A percentile compares a stretch with the other conserved stretches of the same genome.
These are phyloP conservation scores for Zalerion maritima DNA, from an alignment of 495 filamentous ascomycete species.

Conservation along the genomic window DNA sequence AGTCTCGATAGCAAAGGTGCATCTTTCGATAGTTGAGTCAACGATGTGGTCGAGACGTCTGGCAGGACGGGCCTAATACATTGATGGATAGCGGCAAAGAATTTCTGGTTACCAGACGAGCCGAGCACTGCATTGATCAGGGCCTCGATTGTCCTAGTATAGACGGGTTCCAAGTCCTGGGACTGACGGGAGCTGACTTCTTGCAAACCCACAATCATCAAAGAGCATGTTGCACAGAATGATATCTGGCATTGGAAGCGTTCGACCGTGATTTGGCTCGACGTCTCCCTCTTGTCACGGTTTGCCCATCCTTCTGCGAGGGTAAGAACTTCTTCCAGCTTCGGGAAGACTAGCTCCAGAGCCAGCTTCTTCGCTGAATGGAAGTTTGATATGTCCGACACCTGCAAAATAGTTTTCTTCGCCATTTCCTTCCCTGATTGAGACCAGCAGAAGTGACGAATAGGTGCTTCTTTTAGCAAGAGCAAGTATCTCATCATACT, in stretches of 20 bases:
- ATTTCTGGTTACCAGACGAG: constrained; percentile 18
- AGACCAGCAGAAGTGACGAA: constrained; percentile 2
- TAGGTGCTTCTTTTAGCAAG: constrained; percentile 14
- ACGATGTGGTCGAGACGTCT: constrained; percentile 12
- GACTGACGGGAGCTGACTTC: constrained; percentile 25
- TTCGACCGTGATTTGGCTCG: constrained; percentile 26
- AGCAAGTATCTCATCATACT: constrained; percentile 26
- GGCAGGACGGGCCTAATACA: constrained; percentile 25
- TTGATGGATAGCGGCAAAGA: constrained; percentile 20
- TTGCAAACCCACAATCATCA: constrained; percentile 28
- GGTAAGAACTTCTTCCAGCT: constrained; percentile 25
- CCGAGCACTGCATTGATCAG: constrained; percentile 18
- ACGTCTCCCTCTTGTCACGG: constrained; percentile 22
- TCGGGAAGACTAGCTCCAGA: constrained; percentile 32
- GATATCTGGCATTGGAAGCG: constrained; percentile 31
- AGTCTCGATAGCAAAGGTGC: constrained; percentile 20
- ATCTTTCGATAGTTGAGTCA: constrained; percentile 16
- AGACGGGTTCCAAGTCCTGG: constrained; percentile 20
- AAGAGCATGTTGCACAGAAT: constrained; percentile 23
- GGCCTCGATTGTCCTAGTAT: constrained; percentile 19
- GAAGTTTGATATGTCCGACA: constrained; percentile 20
- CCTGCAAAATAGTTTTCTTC: constrained; percentile 2
- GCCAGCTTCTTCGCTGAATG: constrained; percentile 30
- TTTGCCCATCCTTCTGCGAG: constrained; percentile 29
- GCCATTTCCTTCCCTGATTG: constrained; percentile 1